phyloP scores from a whole-genome alignment of 768 basidiomycete species.

The Boletus pseudopeckii region DNA sequence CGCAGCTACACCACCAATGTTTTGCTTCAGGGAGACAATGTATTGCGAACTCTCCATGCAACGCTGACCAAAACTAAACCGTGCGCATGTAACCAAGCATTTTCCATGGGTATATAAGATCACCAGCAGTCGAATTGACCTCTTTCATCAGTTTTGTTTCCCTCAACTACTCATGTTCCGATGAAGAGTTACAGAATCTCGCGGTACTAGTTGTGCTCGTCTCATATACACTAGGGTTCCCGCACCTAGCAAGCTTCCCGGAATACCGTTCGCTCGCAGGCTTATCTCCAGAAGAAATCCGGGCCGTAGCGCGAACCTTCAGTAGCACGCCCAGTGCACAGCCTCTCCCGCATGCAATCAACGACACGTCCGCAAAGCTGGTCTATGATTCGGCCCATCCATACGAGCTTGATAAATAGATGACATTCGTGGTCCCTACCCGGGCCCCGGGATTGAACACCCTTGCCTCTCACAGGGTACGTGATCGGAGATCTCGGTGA shows the following conservation, averaged over 20 bases:
- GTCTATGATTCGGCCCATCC: slow-evolving; percentile 21
- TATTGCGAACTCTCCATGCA: too few species aligned
- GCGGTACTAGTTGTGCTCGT: neutral
- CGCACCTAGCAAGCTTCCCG: slow-evolving; percentile 14
- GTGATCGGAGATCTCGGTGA: neutral
- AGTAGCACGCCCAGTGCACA: slow-evolving; percentile 22
- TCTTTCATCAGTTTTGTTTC: neutral
- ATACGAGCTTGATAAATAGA: slow-evolving; percentile 6
- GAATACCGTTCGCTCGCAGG: slow-evolving; percentile 23
- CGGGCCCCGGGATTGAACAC: slow-evolving; percentile 21
- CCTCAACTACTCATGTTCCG: neutral
- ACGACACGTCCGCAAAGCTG: slow-evolving; percentile 23
- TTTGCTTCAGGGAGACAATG: too few species aligned
- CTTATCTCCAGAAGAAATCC: slow-evolving; percentile 15
- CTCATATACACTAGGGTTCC: slow-evolving; percentile 9
- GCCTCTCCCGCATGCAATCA: slow-evolving; percentile 20
- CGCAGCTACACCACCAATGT: neutral
- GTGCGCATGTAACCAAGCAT: too few species aligned
- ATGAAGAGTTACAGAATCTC: slow-evolving; percentile 11
- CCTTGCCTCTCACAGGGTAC: slow-evolving; percentile 27
- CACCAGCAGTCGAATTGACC: neutral
- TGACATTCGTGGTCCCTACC: slow-evolving; percentile 27
- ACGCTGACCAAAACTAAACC: too few species aligned
- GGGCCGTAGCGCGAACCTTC: slow-evolving; percentile 12
- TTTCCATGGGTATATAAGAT: too few species aligned